Conservation (phyloP, 345 rosid genomes). For the Clausena lansium region DNA sequence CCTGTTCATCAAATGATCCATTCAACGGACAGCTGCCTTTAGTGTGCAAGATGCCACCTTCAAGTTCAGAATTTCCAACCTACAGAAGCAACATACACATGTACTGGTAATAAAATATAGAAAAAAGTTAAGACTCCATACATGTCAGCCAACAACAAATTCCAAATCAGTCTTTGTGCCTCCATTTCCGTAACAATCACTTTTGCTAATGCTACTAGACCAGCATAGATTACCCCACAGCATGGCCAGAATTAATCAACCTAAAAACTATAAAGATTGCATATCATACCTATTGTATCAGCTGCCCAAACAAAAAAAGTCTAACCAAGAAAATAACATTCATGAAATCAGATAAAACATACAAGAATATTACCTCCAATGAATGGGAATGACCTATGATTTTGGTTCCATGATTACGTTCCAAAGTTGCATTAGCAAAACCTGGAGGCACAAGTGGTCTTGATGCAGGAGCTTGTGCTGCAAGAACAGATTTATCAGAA, state of each 20-base stretch:
- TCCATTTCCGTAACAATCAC: background rate
- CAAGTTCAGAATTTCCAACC: constrained; percentile 57
- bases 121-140: background rate
- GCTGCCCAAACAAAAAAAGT: background rate
- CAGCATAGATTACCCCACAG: background rate
- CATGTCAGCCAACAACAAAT: background rate
- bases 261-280: background rate
- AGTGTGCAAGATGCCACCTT: constrained; percentile 37
- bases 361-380: constrained; percentile 44
- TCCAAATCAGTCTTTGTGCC: background rate
- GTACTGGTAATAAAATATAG: background rate
- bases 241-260: background rate
- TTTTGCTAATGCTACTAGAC: background rate
- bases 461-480: constrained; percentile 53
- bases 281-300: background rate
- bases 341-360: background rate
- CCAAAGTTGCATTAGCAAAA: constrained; percentile 51
- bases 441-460: constrained; percentile 99
- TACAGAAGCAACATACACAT: constrained; percentile 31
- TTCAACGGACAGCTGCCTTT: constrained; percentile 36
- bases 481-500: constrained; percentile 39
- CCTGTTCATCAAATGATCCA: constrained; percentile 38
- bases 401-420: constrained; percentile 50
- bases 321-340: background rate
- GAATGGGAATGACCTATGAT: constrained; percentile 34